Evolutionary conservation across 306 rosid genomes (phyloP), one percentile per base, ranked within the genome.

Genomic region (Rosa lucieae): DNA sequence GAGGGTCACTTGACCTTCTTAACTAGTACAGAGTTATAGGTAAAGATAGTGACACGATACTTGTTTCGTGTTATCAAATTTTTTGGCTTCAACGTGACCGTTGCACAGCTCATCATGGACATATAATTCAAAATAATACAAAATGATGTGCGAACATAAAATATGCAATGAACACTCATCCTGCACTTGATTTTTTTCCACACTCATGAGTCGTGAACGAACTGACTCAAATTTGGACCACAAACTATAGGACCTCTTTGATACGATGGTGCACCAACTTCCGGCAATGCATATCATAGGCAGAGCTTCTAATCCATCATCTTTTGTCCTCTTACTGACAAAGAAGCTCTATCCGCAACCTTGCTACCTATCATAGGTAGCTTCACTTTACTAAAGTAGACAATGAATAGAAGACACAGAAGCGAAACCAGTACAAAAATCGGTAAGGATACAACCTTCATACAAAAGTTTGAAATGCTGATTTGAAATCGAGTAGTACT

Each of bases 351-450:
- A 67, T 81, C 75, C 58, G 88, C 78, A 74, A 70, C 70, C 79
- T 83, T 88, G 80, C 85, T 89, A 79, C 87, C 81, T 37, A 80
- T 90, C 97, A 90, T 84, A 26, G 97, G 97, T 63, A 94, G 84
- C 86, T 90, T 94, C 63, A 89, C 84, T 83, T 89, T 89, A 84
- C 86, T 77, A 80, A 77, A 79, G 80, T 92, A 84, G 78, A 92
- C 92, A 82, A 90, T 79, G 58, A 82, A 67, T 59, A 84, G 76
- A 85, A 94, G 87, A 58, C 91, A 81, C 72, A 89, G 51, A 82
- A 92, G 97, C 37, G 92, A 62, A 74, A 83, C 79, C 66, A 92
- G 88, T 44, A 94, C 87, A 76, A 77, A 76, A 81, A 90, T 76
- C 3, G 94, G 87, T 47, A 93, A 90, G 68, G 91, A 85, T 37